Evolutionary conservation across 495 filamentous ascomycete species (phyloP).

Genomic region (Neurospora hispaniola): DNA sequence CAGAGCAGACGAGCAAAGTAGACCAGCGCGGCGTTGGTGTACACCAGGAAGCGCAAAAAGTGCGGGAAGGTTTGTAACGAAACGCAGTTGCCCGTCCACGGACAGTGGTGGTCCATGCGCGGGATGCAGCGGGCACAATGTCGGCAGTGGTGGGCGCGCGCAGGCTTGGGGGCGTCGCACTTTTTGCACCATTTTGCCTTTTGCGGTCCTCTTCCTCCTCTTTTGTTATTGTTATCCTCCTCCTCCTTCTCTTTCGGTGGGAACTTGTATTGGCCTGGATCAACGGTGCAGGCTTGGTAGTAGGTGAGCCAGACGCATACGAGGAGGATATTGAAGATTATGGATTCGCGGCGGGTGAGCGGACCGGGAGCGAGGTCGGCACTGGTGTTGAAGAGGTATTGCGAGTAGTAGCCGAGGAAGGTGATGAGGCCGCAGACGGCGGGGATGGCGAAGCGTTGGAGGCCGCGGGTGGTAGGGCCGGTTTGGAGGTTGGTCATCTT

Average conservation of each 20-base stretch:
- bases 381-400: conserved; percentile 58
- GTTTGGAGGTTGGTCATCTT: conserved; percentile 17
- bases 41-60: conserved; percentile 81
- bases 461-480: conserved; percentile 17
- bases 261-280: conserved; percentile 55
- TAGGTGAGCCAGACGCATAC: conserved; percentile 71
- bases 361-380: conserved; percentile 56
- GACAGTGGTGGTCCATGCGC: conserved; percentile 98
- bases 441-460: conserved; percentile 50
- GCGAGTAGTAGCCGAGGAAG: conserved; percentile 77
- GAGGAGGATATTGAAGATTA: conserved; percentile 67
- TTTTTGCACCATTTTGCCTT: conserved; percentile 65
- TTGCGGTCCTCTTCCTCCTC: neutral
- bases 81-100: conserved; percentile 91
- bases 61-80: conserved; percentile 83
- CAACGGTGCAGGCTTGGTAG: conserved; percentile 59
- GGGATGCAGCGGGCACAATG: conserved; percentile 82
- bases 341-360: conserved; percentile 46
- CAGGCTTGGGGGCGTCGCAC: conserved; percentile 74
- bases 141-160: conserved; percentile 85
- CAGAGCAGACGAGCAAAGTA: conserved; percentile 48
- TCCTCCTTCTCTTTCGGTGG: conserved; percentile 11
- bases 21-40: conserved; percentile 59
- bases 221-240: neutral
- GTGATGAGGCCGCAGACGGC: conserved; percentile 56